Base-by-base conservation (phyloP, 164 flowering plant species). In the Liquidambar formosana region DNA sequence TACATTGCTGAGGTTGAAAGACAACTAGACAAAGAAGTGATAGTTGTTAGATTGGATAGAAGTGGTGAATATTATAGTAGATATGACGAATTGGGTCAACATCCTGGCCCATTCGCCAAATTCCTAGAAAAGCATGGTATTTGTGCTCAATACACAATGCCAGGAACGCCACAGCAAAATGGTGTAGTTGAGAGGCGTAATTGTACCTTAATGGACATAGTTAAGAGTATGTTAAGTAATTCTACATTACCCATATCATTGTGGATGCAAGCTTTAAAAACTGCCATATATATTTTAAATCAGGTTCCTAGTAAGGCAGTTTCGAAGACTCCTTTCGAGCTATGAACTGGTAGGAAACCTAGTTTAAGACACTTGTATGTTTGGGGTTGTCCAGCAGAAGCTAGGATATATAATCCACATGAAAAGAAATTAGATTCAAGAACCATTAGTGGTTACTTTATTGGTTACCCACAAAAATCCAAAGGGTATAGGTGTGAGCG, bases 261-360 rank as follows among this genome's bases (percentile, higher is more conserved):
- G 3, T 41, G 53, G 48, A 15, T 12, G 49, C 1, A 56, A 0
- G 49, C 47, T 6, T 13, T 57, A 19, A 60, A 60, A 18, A 60
- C 45, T 9, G 22, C 22, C 0, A 9, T 18, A 5, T 60, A 28
- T 33, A 13, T 60, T 2, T 10, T 60, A 10, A 38, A 60, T 5
- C 8, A 0, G 8, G 45, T 60, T 28, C 46, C 45, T 56, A 38
- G 60, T 57, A 67, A 67, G 51, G 53, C 70, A 56, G 63, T 44
- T 56, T 53, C 38, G 21, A 67, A 56, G 41, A 57, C 70, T 4
- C 70, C 70, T 56, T 67, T 67, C 44, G 52, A 67, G 43, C 15
- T 41, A n/a, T 67, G 62, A 63, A 67, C 41, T 1, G 1, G 53
- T 15, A 54, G 52, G 33, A 60, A 60, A 28, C 45, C 63, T 13